Evolutionary conservation across 139 green algal genomes (phyloP).

Genomic region (Astrephomene gubernaculifera): DNA sequence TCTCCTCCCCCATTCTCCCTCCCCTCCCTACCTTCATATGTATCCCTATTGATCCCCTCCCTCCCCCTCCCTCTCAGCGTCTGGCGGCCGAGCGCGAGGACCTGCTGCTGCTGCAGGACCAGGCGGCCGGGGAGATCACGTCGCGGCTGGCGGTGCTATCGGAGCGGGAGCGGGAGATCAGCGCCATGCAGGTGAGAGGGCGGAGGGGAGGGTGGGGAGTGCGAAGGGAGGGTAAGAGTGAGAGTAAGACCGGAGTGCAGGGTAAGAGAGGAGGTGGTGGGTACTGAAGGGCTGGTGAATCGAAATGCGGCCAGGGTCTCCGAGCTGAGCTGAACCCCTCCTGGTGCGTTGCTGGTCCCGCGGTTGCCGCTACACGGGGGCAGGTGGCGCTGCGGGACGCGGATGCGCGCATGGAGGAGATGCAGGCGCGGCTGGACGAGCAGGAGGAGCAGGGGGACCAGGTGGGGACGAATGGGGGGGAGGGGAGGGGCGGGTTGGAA

Average conservation of each 20-base stretch:
- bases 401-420: conserved; percentile 36
- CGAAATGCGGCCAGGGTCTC: too few species aligned
- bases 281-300: too few species aligned
- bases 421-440: conserved; percentile 30
- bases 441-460: background rate
- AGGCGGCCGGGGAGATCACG: conserved; percentile 39
- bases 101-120: conserved; percentile 50
- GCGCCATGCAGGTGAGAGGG: conserved; percentile 22
- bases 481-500: background rate
- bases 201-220: background rate
- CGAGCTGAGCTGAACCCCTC: too few species aligned
- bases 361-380: too few species aligned
- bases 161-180: conserved; percentile 20
- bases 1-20: background rate
- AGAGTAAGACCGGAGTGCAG: background rate
- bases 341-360: too few species aligned
- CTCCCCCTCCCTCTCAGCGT: background rate
- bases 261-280: too few species aligned
- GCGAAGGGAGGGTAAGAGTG: background rate
- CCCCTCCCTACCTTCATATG: background rate
- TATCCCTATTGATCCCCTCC: background rate
- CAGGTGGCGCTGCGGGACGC: conserved; percentile 16
- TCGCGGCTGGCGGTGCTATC: conserved; percentile 10
- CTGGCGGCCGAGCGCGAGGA: conserved; percentile 35
- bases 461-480: too few species aligned